Percentiles rank a stretch among this genome's conserved stretches.
These are phyloP conservation scores for Syzygium grande DNA, from an alignment of 345 rosid genomes.

Conservation along the genomic window DNA sequence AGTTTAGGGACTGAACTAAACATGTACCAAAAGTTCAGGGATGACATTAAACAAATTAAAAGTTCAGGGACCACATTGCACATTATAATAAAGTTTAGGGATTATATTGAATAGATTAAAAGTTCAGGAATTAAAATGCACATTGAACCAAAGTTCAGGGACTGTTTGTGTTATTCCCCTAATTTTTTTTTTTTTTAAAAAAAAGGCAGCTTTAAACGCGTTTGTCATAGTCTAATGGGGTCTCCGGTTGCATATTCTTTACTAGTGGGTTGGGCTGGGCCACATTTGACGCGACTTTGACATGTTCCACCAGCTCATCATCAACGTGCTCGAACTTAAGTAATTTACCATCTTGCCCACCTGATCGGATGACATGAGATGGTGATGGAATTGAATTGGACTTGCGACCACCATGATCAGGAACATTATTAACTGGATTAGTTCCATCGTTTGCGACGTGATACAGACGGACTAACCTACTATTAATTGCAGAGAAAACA, in stretches of 20 bases:
- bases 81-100: too few relatives aligned
- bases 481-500: background rate
- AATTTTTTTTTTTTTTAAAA: background rate
- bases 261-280: background rate
- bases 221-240: background rate
- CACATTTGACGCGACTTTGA: background rate
- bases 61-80: too few relatives aligned
- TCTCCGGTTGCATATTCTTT: background rate
- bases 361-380: background rate
- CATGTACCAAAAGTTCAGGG: too few relatives aligned
- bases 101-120: too few relatives aligned
- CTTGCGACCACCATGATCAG: background rate
- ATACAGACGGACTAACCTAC: background rate
- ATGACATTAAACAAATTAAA: too few relatives aligned
- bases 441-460: background rate
- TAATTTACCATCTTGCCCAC: background rate
- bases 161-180: too few relatives aligned
- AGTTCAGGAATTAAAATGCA: too few relatives aligned
- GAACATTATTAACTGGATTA: background rate
- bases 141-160: too few relatives aligned
- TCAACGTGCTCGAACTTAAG: background rate
- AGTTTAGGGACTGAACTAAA: too few relatives aligned
- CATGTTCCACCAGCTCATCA: background rate
- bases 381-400: background rate
- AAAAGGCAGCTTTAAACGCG: background rate